A percentile compares a stretch with the other conserved stretches of the same genome.
Conservation (phyloP, 2,329 filamentous ascomycete species). For the Dichotomopilus funicola region DNA sequence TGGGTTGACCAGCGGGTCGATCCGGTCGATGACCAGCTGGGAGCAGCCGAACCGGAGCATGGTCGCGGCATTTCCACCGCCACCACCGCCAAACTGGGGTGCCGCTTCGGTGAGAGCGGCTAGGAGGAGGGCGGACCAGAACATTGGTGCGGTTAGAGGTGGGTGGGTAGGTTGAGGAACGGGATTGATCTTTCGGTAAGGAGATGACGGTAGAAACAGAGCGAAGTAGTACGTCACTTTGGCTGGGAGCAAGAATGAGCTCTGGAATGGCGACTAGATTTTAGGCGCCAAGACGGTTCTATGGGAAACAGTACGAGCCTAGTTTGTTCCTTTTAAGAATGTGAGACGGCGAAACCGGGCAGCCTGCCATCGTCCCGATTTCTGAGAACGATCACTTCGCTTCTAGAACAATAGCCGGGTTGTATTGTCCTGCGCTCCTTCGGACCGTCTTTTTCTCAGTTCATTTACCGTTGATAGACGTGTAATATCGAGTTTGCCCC, state of each 20-base stretch:
- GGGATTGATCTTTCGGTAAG: background rate
- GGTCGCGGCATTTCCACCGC: constrained; percentile 2
- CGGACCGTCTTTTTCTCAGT: background rate
- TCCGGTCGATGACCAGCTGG: constrained; percentile 42
- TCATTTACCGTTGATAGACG: background rate
- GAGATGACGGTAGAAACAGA: background rate
- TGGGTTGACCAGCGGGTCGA: constrained; percentile 33
- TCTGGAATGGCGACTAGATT: background rate
- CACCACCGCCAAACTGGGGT: constrained; percentile 2
- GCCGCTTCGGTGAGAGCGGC: constrained; percentile 10
- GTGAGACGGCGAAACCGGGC: no score
- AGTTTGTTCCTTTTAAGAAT: background rate
- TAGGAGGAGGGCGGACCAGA: constrained; percentile 5
- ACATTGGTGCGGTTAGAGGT: background rate
- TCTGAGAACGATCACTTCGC: background rate
- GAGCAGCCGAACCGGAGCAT: constrained; percentile 31
- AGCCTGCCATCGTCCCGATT: background rate
- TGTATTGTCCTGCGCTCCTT: no score
- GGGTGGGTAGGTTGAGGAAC: background rate
- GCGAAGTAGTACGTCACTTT: background rate
- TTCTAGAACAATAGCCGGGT: background rate
- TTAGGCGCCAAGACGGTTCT: background rate
- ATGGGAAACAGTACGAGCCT: background rate
- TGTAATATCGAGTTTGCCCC: background rate
- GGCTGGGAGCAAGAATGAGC: background rate